A percentile compares a stretch with the other conserved stretches of the same genome.
Evolutionary conservation across 2,329 filamentous ascomycete species (phyloP).

Genomic region (Diaporthe citri): DNA sequence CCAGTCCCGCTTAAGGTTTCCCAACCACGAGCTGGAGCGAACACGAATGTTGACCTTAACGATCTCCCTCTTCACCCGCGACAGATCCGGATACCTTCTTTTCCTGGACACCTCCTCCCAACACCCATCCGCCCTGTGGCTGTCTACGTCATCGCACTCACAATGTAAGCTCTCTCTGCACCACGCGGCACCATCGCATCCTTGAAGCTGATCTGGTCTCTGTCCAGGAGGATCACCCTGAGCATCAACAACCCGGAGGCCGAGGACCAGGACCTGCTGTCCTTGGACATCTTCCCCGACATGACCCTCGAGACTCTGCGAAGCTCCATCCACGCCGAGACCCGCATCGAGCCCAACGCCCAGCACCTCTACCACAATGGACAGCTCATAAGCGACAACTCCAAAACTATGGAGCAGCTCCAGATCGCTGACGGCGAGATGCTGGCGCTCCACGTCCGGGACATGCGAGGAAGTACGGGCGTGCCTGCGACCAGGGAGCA

Average conservation of each 20-base stretch:
- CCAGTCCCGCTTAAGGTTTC: not conserved
- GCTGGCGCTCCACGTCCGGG: slow-evolving; percentile 85
- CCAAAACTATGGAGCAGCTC: slow-evolving; percentile 84
- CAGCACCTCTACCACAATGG: slow-evolving; percentile 95
- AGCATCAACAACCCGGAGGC: slow-evolving; percentile 82
- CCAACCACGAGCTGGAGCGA: not conserved
- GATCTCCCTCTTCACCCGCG: not conserved
- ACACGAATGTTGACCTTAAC: not conserved
- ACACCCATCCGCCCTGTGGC: not conserved
- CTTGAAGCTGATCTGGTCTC: slow-evolving; percentile 38
- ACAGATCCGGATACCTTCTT: not conserved
- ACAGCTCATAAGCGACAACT: slow-evolving; percentile 79
- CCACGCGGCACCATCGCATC: not conserved
- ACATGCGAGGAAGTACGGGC: slow-evolving; percentile 64
- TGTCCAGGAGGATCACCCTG: slow-evolving; percentile 84
- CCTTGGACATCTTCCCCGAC: slow-evolving; percentile 83
- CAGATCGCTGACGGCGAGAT: slow-evolving; percentile 91
- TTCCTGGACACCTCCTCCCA: not conserved
- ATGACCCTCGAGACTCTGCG: slow-evolving; percentile 90
- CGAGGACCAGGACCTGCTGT: slow-evolving; percentile 80
- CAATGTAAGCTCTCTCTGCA: slow-evolving; percentile 2
- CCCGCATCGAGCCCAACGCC: slow-evolving; percentile 75
- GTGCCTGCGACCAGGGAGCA: slow-evolving; percentile 50
- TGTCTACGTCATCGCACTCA: slow-evolving; percentile 26
- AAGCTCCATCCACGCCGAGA: slow-evolving; percentile 88